Conservation (phyloP, 495 filamentous ascomycete genomes). For the Aspergillus diversus region DNA sequence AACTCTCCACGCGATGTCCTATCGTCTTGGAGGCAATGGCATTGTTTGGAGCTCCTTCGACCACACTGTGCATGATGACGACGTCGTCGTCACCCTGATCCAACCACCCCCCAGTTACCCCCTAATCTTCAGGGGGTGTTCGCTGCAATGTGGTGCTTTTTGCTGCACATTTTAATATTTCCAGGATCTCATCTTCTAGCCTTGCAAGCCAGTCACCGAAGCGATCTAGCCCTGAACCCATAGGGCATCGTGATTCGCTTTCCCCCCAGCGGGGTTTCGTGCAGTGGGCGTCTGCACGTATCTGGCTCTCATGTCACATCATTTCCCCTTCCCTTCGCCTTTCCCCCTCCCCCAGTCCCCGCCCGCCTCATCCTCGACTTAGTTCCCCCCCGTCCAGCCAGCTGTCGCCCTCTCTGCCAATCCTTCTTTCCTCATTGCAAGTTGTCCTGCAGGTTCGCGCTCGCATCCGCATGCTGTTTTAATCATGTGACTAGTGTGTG, state of each 20-base stretch:
- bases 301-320: constrained; percentile 26
- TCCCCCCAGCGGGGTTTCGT: constrained; percentile 26
- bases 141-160: background rate
- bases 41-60: constrained; percentile 23
- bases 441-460: constrained; percentile 41
- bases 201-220: constrained; percentile 17
- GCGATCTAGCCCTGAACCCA: constrained; percentile 20
- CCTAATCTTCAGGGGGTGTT: background rate
- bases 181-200: constrained; percentile 5
- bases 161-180: background rate
- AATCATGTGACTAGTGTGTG: constrained; percentile 47
- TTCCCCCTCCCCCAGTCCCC: constrained; percentile 14
- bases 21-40: constrained; percentile 7
- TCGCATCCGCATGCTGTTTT: constrained; percentile 43
- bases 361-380: constrained; percentile 8
- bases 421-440: constrained; percentile 27
- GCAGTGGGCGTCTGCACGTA: constrained; percentile 29
- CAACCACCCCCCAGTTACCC: background rate
- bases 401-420: constrained; percentile 25
- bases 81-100: background rate
- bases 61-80: constrained; percentile 20
- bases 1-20: constrained; percentile 14
- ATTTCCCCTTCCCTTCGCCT: constrained; percentile 8
- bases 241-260: constrained; percentile 24
- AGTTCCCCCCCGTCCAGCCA: constrained; percentile 13